Evolutionary conservation across 2,329 filamentous ascomycete genomes (phyloP), one percentile per base, ranked within the genome.

Genomic region (Mariannaea sp.): DNA sequence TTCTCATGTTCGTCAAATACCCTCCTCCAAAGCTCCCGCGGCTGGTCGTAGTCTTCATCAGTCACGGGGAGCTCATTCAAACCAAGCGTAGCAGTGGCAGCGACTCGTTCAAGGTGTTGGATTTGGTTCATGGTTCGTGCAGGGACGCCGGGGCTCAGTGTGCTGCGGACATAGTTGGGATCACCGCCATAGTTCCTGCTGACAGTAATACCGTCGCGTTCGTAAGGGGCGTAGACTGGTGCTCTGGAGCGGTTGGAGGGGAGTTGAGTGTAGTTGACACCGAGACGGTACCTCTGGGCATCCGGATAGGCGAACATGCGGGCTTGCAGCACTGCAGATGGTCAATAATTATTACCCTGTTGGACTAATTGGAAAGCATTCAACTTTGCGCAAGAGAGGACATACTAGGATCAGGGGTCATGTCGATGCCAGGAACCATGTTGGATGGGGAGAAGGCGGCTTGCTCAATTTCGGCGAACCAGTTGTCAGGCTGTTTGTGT

Each of bases 201-300:
- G 16, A 39, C 19, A 7, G 36, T 26, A 19, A 39, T 39, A n/a
- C 64, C 65, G 19, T 67, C 65, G n/a, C 62, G 59, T 33, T 55
- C 40, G 17, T 50, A 55, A 1, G 52, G 52, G 22, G 20, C 35
- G 27, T 55, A 55, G 7, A 55, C 52, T 3, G 52, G 45, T 27
- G 30, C 49, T 3, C 50, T 16, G 10, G 46, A 36, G 17, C 41
- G 13, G 41, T 71, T 71, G 39, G 44, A 60, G 1, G 77, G 79
- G 1, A 82, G 67, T 49, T 81, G 77, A 49, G 79, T 75, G 19
- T 79, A 68, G 53, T 82, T 82, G 30, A 77, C 71, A 2, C 80
- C 80, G n/a, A 82, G 72, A 1, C 79, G 74, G 67, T 82, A 76
- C 41, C 76, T 75, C 33, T 78, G 76, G 0, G 80, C 77, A 49